These are phyloP conservation scores for Phytophthora boehmeriae DNA, from an alignment of 352 stramenopile species.

Conservation along the genomic window DNA sequence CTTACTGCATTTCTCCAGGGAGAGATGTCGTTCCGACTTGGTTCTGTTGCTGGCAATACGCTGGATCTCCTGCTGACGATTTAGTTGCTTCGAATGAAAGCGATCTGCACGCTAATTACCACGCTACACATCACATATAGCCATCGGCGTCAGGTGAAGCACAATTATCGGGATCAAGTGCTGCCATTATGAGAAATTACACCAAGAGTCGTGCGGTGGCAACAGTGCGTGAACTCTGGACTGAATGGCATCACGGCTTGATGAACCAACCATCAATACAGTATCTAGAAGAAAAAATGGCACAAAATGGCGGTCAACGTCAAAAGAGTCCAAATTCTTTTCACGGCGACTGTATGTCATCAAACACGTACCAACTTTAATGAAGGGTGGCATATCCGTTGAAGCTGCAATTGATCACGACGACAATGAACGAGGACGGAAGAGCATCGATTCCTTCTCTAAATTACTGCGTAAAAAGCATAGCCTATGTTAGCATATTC, in stretches of 20 bases:
- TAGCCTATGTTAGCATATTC: too few relatives aligned
- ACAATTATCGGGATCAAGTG: too few relatives aligned
- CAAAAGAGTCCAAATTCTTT: constrained; percentile 1
- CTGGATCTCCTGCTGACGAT: too few relatives aligned
- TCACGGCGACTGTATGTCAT: not conserved
- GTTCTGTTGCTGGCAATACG: too few relatives aligned
- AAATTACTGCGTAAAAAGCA: not conserved
- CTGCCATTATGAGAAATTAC: too few relatives aligned
- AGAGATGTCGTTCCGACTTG: not conserved
- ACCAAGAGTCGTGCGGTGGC: not conserved
- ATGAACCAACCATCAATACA: constrained; percentile 7
- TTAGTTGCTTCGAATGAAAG: not conserved
- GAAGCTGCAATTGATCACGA: not conserved
- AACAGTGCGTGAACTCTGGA: constrained; percentile 3
- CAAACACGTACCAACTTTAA: not conserved
- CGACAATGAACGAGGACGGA: not conserved
- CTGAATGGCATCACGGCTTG: not conserved
- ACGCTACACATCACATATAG: not conserved
- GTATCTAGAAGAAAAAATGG: not conserved
- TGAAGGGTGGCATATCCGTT: not conserved
- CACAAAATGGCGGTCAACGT: not conserved
- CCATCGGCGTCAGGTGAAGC: too few relatives aligned
- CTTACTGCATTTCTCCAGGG: not conserved
- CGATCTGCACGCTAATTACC: not conserved
- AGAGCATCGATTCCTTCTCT: not conserved